These are phyloP conservation scores for Suzukiozyma palmioleophila DNA, from an alignment of 1,139 yeast species.

Conservation along the genomic window DNA sequence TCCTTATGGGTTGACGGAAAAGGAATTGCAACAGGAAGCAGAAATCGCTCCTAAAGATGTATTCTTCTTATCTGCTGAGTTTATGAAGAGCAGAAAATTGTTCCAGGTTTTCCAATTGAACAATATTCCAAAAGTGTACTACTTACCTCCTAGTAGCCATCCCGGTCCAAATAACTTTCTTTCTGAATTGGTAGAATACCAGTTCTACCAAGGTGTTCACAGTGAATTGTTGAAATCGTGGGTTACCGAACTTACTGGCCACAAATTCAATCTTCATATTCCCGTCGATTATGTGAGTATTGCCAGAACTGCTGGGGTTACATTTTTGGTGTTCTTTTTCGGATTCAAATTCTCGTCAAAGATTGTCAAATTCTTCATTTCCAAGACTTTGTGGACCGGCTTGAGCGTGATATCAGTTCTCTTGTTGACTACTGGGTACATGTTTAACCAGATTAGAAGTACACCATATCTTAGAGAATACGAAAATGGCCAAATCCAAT, in stretches of 20 bases:
- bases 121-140: slow-evolving; percentile 74
- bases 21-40: slow-evolving; percentile 19
- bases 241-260: slow-evolving; percentile 38
- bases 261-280: slow-evolving; percentile 42
- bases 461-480: slow-evolving; percentile 64
- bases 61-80: slow-evolving; percentile 73
- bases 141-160: slow-evolving; percentile 55
- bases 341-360: slow-evolving; percentile 30
- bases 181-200: slow-evolving; percentile 41
- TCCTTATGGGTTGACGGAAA: slow-evolving; percentile 34
- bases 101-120: slow-evolving; percentile 57
- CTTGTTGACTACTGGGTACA: slow-evolving; percentile 81
- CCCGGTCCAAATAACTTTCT: slow-evolving; percentile 24
- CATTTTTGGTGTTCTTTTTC: slow-evolving; percentile 21
- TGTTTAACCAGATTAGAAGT: slow-evolving; percentile 85
- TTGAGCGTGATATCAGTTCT: slow-evolving; percentile 56
- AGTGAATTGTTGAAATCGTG: slow-evolving; percentile 35
- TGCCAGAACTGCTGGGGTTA: slow-evolving; percentile 40
- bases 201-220: slow-evolving; percentile 54
- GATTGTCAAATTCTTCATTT: slow-evolving; percentile 19
- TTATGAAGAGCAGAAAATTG: slow-evolving; percentile 48
- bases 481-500: slow-evolving; percentile 53
- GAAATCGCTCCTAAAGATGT: slow-evolving; percentile 29
- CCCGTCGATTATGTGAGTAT: slow-evolving; percentile 57
- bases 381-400: slow-evolving; percentile 58